Evolutionary conservation across 176 grass and related monocot genomes (phyloP).

Genomic region (Alloteropsis semialata): DNA sequence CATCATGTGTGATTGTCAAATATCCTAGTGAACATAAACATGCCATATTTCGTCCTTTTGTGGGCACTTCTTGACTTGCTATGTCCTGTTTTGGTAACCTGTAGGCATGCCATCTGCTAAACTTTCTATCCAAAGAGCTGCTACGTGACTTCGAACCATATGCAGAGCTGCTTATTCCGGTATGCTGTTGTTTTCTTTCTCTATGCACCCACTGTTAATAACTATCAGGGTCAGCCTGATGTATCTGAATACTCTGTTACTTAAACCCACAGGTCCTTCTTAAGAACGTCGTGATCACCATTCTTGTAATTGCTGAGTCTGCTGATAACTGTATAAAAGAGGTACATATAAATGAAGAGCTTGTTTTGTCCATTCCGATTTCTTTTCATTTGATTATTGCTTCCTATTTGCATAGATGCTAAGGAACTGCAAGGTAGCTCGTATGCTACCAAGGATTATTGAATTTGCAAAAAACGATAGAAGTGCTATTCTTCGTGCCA

Average conservation of each 20-base stretch:
- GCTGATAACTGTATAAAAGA: slow-evolving; percentile 94
- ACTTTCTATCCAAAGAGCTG: slow-evolving; percentile 74
- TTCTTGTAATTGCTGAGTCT: slow-evolving; percentile 81
- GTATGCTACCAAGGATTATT: slow-evolving; percentile 75
- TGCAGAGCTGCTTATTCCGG: slow-evolving; percentile 84
- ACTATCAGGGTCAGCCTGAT: neutral
- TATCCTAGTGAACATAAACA: neutral
- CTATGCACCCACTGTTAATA: neutral
- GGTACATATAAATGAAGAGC: slow-evolving; percentile 31
- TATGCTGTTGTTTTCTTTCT: slow-evolving; percentile 30
- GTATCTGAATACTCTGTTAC: neutral
- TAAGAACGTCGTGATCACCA: slow-evolving; percentile 86
- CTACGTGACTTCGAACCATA: slow-evolving; percentile 74
- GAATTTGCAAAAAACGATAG: slow-evolving; percentile 81
- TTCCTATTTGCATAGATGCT: slow-evolving; percentile 54
- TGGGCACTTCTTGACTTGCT: neutral
- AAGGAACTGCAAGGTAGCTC: slow-evolving; percentile 88
- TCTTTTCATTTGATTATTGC: slow-evolving; percentile 10
- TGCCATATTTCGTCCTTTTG: neutral
- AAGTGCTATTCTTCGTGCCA: slow-evolving; percentile 71
- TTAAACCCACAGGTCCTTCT: slow-evolving; percentile 63
- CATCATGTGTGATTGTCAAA: neutral
- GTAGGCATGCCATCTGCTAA: slow-evolving; percentile 82
- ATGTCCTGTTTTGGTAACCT: slow-evolving; percentile 8
- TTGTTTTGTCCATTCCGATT: slow-evolving; percentile 31